phyloP scores from a whole-genome alignment of 169 alveolate species.

The Plasmodium adleri region DNA sequence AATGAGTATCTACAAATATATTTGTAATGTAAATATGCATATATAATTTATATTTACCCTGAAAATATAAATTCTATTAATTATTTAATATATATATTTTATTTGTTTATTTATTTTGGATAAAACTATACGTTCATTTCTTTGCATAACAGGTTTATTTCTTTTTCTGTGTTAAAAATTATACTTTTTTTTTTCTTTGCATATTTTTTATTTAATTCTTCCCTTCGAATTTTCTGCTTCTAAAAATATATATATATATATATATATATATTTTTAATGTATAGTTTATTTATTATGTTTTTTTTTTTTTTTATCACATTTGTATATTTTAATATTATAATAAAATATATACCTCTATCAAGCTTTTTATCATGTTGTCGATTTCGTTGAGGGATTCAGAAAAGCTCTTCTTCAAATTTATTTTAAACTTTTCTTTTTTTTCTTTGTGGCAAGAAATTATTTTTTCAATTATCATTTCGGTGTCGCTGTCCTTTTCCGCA shows the following conservation, averaged over 20 bases:
- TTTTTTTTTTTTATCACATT: background rate
- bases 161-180: constrained; percentile 42
- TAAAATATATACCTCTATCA: constrained; percentile 35
- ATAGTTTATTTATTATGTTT: too few species aligned
- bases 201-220: constrained; percentile 67
- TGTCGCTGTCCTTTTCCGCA: constrained; percentile 58
- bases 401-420: constrained; percentile 30
- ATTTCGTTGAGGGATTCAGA: constrained; percentile 53
- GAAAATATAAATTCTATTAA: too few species aligned
- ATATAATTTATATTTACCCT: background rate
- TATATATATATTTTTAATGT: too few species aligned
- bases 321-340: background rate
- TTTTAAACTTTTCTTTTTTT: constrained; percentile 63
- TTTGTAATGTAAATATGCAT: background rate
- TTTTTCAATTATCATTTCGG: constrained; percentile 59
- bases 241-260: background rate
- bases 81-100: too few species aligned
- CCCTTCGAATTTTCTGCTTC: constrained; percentile 71
- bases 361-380: constrained; percentile 33
- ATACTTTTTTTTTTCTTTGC: constrained; percentile 60
- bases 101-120: background rate
- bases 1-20: constrained; percentile 29
- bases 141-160: constrained; percentile 25
- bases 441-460: constrained; percentile 64
- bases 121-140: constrained; percentile 58